Conservation (phyloP, 345 rosid genomes). For the Barbarea vulgaris region DNA sequence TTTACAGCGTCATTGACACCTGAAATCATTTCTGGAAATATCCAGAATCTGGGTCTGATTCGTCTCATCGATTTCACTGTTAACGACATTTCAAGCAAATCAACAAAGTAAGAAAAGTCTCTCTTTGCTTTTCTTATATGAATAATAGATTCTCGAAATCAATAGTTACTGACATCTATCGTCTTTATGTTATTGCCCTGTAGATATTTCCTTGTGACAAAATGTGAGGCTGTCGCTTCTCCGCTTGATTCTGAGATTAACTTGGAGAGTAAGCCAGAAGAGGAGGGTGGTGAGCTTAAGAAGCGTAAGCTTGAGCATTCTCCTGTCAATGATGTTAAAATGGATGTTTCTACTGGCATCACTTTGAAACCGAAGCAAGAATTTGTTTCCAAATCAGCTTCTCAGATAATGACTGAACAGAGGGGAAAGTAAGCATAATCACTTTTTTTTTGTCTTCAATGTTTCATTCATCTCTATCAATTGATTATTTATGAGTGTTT, state of each 20-base stretch:
- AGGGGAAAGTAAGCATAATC: constrained; percentile 57
- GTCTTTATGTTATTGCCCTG: background rate
- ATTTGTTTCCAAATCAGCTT: constrained; percentile 68
- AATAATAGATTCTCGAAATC: background rate
- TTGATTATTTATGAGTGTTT: background rate
- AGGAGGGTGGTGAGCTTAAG: constrained; percentile 33
- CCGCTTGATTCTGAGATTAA: constrained; percentile 69
- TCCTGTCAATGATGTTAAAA: constrained; percentile 31
- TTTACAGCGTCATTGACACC: constrained; percentile 62
- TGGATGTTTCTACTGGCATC: constrained; percentile 43
- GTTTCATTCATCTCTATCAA: background rate
- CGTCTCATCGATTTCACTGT: constrained; percentile 71
- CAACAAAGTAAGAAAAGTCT: constrained; percentile 61
- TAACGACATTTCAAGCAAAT: constrained; percentile 82
- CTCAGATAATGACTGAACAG: constrained; percentile 78
- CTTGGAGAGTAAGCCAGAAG: constrained; percentile 38
- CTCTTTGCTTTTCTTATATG: background rate
- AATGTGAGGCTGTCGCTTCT: constrained; percentile 72
- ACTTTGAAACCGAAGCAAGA: constrained; percentile 73
- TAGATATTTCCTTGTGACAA: constrained; percentile 74
- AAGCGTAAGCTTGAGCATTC: constrained; percentile 58
- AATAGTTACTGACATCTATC: background rate
- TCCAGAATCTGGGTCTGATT: constrained; percentile 74
- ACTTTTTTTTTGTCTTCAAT: background rate
- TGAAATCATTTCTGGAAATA: constrained; percentile 66